phyloP scores from a whole-genome alignment of 2,329 filamentous ascomycete species.

The Aspergillus caelatus region DNA sequence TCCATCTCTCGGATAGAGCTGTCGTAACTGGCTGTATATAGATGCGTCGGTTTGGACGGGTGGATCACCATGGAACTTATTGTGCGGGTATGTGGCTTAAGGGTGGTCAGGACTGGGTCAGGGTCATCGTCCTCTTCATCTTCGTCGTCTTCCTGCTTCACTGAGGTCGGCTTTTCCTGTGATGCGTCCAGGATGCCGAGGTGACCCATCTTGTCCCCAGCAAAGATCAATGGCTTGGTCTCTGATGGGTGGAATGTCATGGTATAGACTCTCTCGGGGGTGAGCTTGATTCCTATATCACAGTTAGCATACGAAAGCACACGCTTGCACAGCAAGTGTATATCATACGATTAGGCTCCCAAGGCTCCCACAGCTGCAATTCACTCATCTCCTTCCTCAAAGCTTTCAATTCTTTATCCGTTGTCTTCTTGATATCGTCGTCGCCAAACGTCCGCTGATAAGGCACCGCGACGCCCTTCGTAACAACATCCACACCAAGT shows the following conservation, averaged over 20 bases:
- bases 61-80: slow-evolving; percentile 84
- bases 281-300: slow-evolving; percentile 78
- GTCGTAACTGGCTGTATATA: slow-evolving; percentile 90
- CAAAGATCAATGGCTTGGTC: slow-evolving; percentile 86
- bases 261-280: slow-evolving; percentile 82
- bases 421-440: slow-evolving; percentile 79
- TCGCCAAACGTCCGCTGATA: slow-evolving; percentile 83
- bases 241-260: slow-evolving; percentile 85
- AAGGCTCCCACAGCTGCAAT: slow-evolving; percentile 79
- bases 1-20: slow-evolving; percentile 88
- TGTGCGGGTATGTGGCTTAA: slow-evolving; percentile 87
- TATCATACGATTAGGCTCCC: slow-evolving; percentile 72
- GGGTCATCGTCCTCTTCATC: slow-evolving; percentile 66
- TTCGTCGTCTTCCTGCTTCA: slow-evolving; percentile 63
- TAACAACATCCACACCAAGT: slow-evolving; percentile 61
- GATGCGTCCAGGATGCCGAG: slow-evolving; percentile 84
- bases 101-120: slow-evolving; percentile 80
- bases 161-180: slow-evolving; percentile 50
- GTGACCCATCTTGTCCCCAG: slow-evolving; percentile 90
- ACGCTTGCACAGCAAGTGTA: neutral
- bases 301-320: slow-evolving; percentile 8
- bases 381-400: slow-evolving; percentile 76
- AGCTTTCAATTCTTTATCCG: slow-evolving; percentile 72
- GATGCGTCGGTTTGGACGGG: slow-evolving; percentile 69
- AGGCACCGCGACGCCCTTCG: slow-evolving; percentile 70